A percentile compares a stretch with the other conserved stretches of the same genome.
Conservation (phyloP, 1,284 basidiomycete species). For the Ustilago hordei region DNA sequence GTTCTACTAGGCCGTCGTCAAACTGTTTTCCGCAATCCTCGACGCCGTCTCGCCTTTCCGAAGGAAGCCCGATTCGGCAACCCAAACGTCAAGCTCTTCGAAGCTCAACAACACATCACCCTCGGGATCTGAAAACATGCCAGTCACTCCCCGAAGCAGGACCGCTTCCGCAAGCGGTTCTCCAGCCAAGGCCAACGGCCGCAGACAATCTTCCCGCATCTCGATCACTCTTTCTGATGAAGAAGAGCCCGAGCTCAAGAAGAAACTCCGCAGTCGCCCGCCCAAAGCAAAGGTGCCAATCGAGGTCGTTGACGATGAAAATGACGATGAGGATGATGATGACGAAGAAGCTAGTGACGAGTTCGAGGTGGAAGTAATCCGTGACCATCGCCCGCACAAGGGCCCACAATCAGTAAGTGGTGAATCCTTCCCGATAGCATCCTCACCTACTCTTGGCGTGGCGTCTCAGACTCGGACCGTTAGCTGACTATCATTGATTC, state of each 20-base stretch:
- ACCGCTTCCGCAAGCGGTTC: slow-evolving; percentile 29
- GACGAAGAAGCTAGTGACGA: slow-evolving; percentile 36
- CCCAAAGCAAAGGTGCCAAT: slow-evolving; percentile 16
- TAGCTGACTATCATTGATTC: neutral
- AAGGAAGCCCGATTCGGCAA: slow-evolving; percentile 21
- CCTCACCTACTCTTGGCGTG: neutral
- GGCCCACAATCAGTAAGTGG: slow-evolving; percentile 24
- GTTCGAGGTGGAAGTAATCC: slow-evolving; percentile 48
- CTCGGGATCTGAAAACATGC: slow-evolving; percentile 3
- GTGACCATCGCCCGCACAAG: slow-evolving; percentile 26
- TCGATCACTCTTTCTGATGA: slow-evolving; percentile 28
- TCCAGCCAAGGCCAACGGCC: slow-evolving; percentile 29
- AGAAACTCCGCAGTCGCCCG: slow-evolving; percentile 2
- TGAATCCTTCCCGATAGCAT: neutral
- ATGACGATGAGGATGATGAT: slow-evolving; percentile 24
- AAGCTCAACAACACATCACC: neutral
- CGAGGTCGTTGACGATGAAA: slow-evolving; percentile 11
- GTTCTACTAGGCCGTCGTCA: neutral
- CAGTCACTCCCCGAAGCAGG: slow-evolving; percentile 24
- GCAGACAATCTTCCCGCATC: slow-evolving; percentile 7
- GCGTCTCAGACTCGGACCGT: neutral
- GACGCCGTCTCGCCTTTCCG: slow-evolving; percentile 24
- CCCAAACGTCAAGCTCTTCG: neutral
- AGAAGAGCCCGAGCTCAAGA: slow-evolving; percentile 20
- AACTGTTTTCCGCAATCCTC: slow-evolving; percentile 10